Conservation (phyloP, 495 filamentous ascomycete species). For the Tuber magnatum region DNA sequence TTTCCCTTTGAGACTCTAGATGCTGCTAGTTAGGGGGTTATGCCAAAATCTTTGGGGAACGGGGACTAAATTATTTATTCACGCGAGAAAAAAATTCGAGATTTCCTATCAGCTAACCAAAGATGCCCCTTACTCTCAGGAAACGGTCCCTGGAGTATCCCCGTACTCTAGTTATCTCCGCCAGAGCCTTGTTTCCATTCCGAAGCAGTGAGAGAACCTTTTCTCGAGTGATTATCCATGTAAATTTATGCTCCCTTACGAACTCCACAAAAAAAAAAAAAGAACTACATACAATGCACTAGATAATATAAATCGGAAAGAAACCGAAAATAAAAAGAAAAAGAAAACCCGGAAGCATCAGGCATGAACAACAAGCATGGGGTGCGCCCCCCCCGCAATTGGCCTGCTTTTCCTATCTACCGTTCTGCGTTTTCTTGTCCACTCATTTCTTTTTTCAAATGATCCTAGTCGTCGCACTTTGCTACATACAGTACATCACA, state of each 20-base stretch:
- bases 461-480: background rate
- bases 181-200: background rate
- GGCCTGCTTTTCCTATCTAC: background rate
- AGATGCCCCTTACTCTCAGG: background rate
- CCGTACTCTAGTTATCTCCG: background rate
- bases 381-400: background rate
- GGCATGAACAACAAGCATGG: background rate
- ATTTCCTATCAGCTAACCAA: background rate
- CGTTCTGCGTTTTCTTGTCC: background rate
- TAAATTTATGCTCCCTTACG: background rate
- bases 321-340: background rate
- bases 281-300: background rate
- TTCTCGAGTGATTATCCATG: background rate
- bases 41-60: background rate
- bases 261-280: background rate
- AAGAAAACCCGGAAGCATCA: background rate
- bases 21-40: background rate
- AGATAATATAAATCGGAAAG: background rate
- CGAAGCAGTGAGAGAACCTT: background rate
- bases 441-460: background rate
- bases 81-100: background rate
- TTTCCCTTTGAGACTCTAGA: too few species aligned
- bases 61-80: background rate
- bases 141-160: background rate
- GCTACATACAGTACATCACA: background rate